Base-by-base conservation (phyloP, 1,284 basidiomycete genomes). In the Tylopilus orsonianus region DNA sequence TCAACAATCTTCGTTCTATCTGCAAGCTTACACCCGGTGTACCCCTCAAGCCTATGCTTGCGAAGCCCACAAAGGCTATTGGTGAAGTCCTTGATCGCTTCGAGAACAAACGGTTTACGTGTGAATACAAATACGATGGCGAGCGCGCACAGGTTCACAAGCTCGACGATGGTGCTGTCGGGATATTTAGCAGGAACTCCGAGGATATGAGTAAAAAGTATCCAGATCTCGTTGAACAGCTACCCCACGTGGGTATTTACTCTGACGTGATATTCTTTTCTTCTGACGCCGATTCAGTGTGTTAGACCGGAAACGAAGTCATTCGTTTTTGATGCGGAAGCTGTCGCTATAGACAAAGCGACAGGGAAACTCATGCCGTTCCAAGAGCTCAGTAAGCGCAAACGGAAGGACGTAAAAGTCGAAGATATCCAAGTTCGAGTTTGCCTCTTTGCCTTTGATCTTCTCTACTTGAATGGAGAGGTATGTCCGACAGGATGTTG, bases 141-240 rank as follows among this genome's bases (percentile, higher is more conserved):
- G 97, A 99, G 70, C 86, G 97, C 45, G 97, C 97, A 12, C 61
- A 90, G 80, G 87, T 95, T 3, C 94, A 97, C 68, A 83, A 78
- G 64, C 72, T 93, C 37, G 81, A 84, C 39, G 80, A 92, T 61
- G 93, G 92, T 2, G 80, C 76, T 8, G 82, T 99, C 27, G 79
- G 81, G 12, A 87, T 99, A 32, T 99, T 98, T 71, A 96, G 92
- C 68, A 78, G 97, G 43, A 99, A 99, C 70, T 97, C 93, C 29
- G 97, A 99, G 68, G 93, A 99, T 65, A 99, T 99, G 97, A 95
- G 90, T 66, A 94, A 94, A 65, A 99, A 99, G 67, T 99, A 99
- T 71, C 97, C 96, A 0, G 97, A 99, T 73, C 75, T 99, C 13
- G 83, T 98, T 14, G 91, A 93, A 58, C 94, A 98, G 64, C 76